A percentile compares a stretch with the other conserved stretches of the same genome.
phyloP scores from a whole-genome alignment of 2,329 filamentous ascomycete species.

The Aspergillus piperis region DNA sequence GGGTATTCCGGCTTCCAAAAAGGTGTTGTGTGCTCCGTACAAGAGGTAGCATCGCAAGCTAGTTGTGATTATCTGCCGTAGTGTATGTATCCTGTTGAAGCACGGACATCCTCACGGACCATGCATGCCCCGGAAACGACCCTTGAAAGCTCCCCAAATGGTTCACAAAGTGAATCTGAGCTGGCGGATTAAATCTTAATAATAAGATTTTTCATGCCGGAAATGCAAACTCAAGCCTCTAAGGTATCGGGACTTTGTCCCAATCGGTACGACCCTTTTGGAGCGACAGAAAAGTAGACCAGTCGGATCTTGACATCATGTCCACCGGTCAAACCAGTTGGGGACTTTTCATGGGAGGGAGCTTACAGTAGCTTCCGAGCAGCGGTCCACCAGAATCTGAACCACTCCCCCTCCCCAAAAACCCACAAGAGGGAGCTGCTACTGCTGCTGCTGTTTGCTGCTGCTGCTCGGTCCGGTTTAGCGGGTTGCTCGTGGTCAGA shows the following conservation, averaged over 20 bases:
- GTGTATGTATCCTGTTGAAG: conserved; percentile 7
- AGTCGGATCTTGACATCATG: conserved; percentile 8
- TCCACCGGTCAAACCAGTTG: background rate
- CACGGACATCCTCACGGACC: conserved; percentile 20
- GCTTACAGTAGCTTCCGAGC: background rate
- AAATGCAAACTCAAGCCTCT: background rate
- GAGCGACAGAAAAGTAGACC: background rate
- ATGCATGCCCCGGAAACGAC: conserved; percentile 10
- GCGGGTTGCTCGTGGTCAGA: conserved; percentile 17
- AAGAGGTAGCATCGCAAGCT: background rate
- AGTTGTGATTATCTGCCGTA: background rate
- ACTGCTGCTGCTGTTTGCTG: background rate
- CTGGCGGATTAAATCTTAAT: conserved; percentile 1
- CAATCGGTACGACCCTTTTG: background rate
- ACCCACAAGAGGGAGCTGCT: background rate
- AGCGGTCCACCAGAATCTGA: background rate
- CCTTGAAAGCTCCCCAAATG: background rate
- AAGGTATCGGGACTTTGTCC: background rate
- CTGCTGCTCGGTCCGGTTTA: conserved; percentile 17
- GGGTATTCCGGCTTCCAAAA: background rate
- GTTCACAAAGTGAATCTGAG: background rate
- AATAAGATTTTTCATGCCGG: background rate
- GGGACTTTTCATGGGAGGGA: background rate
- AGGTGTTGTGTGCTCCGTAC: no score
- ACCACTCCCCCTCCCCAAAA: background rate